These are phyloP conservation scores for Leccinum arenicola DNA, from an alignment of 768 basidiomycete genomes.

Conservation along the genomic window DNA sequence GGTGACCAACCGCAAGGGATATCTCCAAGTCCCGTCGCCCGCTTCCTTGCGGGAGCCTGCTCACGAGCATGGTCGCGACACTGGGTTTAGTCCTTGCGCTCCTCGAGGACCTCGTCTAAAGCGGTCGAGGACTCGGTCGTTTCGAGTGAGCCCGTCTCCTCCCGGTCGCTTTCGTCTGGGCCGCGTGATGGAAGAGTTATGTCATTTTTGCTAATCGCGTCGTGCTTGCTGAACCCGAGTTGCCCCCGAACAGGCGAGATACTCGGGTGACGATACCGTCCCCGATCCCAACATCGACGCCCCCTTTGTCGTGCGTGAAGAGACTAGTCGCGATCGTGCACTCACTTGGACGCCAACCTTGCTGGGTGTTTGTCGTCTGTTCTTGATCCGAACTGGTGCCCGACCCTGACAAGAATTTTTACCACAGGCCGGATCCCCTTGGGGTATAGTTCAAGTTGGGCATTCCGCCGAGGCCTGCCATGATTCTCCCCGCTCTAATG, in stretches of 20 bases:
- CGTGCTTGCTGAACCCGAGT: no score
- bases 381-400: neutral
- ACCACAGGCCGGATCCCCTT: slow-evolving; percentile 7
- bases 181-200: slow-evolving; percentile 22
- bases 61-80: neutral
- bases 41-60: neutral
- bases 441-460: neutral
- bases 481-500: slow-evolving; percentile 10
- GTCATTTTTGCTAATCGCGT: neutral
- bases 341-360: neutral
- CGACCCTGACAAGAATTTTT: slow-evolving; percentile 10
- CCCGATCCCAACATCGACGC: neutral
- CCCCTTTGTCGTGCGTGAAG: neutral
- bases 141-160: slow-evolving; percentile 13
- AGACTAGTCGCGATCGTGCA: neutral
- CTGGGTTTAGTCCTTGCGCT: neutral
- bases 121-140: slow-evolving; percentile 7
- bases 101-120: neutral
- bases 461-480: neutral
- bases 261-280: neutral
- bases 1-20: slow-evolving; percentile 1
- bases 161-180: slow-evolving; percentile 9
- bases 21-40: slow-evolving; percentile 20
- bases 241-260: neutral
- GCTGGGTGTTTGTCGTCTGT: neutral